Conservation (phyloP, 2,329 filamentous ascomycete species). For the Colletotrichum sublineola region DNA sequence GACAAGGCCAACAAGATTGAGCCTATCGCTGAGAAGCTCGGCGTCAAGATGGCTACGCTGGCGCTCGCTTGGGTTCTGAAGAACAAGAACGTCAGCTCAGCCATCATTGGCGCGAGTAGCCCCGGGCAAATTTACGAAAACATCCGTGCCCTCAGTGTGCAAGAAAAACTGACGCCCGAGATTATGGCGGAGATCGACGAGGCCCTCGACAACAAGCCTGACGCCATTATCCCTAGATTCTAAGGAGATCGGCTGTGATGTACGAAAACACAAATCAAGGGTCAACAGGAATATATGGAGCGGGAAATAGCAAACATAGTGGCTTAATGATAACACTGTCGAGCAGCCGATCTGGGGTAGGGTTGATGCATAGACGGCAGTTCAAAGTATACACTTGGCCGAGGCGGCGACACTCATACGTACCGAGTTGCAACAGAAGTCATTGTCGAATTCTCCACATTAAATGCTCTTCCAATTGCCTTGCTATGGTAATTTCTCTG, state of each 20-base stretch:
- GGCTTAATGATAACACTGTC: not conserved
- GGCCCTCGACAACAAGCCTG: constrained; percentile 70
- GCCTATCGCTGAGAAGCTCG: constrained; percentile 75
- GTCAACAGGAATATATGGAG: no score
- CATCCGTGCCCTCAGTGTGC: constrained; percentile 63
- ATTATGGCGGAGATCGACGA: constrained; percentile 71
- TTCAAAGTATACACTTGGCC: not conserved
- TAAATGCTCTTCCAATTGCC: not conserved
- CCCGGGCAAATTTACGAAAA: constrained; percentile 73
- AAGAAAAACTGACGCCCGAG: constrained; percentile 70
- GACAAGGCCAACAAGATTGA: constrained; percentile 71
- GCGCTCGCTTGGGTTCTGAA: constrained; percentile 74
- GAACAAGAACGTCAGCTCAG: constrained; percentile 72
- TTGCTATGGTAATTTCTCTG: not conserved
- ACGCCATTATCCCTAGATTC: constrained; percentile 54
- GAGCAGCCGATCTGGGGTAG: not conserved
- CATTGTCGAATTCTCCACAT: not conserved
- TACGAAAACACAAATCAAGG: not conserved
- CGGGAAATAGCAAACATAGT: not conserved
- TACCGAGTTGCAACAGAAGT: not conserved
- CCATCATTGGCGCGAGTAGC: constrained; percentile 71
- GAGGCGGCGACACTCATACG: not conserved
- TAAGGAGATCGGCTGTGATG: constrained; percentile 32
- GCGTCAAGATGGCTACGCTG: constrained; percentile 67
- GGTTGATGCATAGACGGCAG: not conserved